Evolutionary conservation across 1,284 basidiomycete genomes (phyloP), one percentile per base, ranked within the genome.

Genomic region (Schizopora paradoxa): DNA sequence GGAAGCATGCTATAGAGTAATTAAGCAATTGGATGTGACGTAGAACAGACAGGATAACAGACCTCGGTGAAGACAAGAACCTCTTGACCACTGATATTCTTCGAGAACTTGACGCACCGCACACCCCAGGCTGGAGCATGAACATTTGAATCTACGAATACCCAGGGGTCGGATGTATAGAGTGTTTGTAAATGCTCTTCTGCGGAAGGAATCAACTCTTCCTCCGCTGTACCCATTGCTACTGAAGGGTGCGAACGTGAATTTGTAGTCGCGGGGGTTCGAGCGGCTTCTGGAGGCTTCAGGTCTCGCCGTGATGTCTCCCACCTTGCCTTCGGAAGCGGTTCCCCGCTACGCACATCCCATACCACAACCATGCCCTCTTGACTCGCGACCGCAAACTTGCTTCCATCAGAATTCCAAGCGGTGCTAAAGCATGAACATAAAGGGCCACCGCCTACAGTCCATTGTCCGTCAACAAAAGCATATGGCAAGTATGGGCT

Each of bases 51-150:
- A 23, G 19, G 13, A 48, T 35, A 7, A 38, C 14, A 5, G 26
- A 87, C 86, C 76, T 91, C 89, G n/a, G 89, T 86, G 63, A 90
- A 91, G 0, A 76, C 77, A 73, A 91, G 76, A 3, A 89, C 62
- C 60, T 90, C 86, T 26, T 76, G 72, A 11, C 71, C 73, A 52
- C 49, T 66, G 49, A 48, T 70, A 59, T 42, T 73, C 69, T 33
- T 75, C 66, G 45, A 81, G 63, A 91, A 91, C 60, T 88, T 89
- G 56, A 91, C 74, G 48, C 72, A 84, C 43, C 88, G 66, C 16
- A 83, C 82, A 46, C 86, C 85, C 77, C 86, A 88, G 0, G 82
- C 82, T 1, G 85, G 84, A 0, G 82, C 82, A 43, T 26, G 0
- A 47, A 34, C 7, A 41, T 18, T n/a, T n/a, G n/a, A n/a, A n/a